Base-by-base conservation (phyloP, 352 stramenopile species). In the Phytophthora pluvialis region DNA sequence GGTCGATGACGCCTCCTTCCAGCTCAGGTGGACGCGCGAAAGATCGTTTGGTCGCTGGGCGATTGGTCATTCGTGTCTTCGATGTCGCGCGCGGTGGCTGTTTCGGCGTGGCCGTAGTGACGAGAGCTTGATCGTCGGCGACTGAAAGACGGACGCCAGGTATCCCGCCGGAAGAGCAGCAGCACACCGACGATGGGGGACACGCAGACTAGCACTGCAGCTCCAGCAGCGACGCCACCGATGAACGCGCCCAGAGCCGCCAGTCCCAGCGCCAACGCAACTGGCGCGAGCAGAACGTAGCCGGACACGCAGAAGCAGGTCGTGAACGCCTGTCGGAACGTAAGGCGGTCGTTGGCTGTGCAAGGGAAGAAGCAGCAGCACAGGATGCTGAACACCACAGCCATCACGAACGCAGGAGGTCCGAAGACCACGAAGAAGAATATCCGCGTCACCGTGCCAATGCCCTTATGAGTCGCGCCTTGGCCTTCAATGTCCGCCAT, bases 301-400 rank as follows among this genome's bases (percentile, higher is more conserved):
- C 77, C 80, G 4, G 78, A 80, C 4, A 83, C 65, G 53, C 81
- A 90, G 38, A 93, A 75, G 43, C 79, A 91, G 12, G 72, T 81
- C 21, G 80, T 88, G 53, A 91, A 93, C 21, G 73, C 74, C 53
- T 84, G 76, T 13, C 76, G 64, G 33, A 86, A 86, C 10, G 71
- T 81, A 40, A 78, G 74, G 5, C 77, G 60, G 25, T 67, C 67
- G 18, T 70, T 56, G 10, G 67, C 64, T 29, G 78, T 83, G 60
- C 85, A 93, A 12, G 85, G 85, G 26, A 80, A 57, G 59, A 84
- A 93, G 62, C 72, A 91, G 52, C 82, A 93, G 40, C 78, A 83
- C 25, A 86, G n/a, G 38, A 89, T 29, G 21, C 63, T 80, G 50
- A 88, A 83, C 11, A 71, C 65, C 29, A 93, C 40, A 12, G 82